Evolutionary conservation across 352 stramenopile species (phyloP), one percentile per base, ranked within the genome.

Genomic region (Phytophthora ramorum): DNA sequence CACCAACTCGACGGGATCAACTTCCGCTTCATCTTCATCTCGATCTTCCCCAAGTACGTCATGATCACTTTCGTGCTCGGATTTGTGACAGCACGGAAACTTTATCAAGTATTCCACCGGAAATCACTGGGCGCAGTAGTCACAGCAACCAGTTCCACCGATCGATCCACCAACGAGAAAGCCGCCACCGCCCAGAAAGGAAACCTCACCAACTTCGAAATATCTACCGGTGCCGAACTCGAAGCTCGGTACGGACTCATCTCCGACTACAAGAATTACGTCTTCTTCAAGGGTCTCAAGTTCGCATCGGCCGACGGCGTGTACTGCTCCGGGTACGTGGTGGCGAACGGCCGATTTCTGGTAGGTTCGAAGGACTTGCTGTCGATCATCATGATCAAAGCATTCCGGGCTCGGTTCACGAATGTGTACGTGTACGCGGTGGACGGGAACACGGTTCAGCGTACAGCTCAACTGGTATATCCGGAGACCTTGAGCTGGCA

Each of bases 361-460:
- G 66, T 81, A 51, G 62, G 58, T 0, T 79, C 66, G 9, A 63
- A 69, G 22, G 76, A 81, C 44, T 46, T 81, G 20, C 14, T 71
- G 26, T 53, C 64, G 10, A 73, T 81, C n/a, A 58, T 78, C 14
- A 60, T 79, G 49, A 81, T 84, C 40, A 84, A 81, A 48, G 47
- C 69, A 0, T 60, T 66, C 30, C 37, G 54, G 1, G 56, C 73
- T n/a, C 73, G 73, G 6, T 78, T 81, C 35, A 72, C 56, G n/a
- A 81, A 81, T 30, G 45, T 78, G 16, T 78, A 69, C 53, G 61
- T 78, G 8, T 78, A 76, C 41, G 65, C 57, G 4, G 56, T 81
- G 20, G 58, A 71, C 5, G 69, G 64, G 4, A 75, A 69, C 43
- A 76, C 64, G 3, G 65, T 75, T 17, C 67, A 76, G 17, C 61